These are phyloP conservation scores for Fusarium heterosporum DNA, from an alignment of 2,329 filamentous ascomycete species.

Conservation along the genomic window DNA sequence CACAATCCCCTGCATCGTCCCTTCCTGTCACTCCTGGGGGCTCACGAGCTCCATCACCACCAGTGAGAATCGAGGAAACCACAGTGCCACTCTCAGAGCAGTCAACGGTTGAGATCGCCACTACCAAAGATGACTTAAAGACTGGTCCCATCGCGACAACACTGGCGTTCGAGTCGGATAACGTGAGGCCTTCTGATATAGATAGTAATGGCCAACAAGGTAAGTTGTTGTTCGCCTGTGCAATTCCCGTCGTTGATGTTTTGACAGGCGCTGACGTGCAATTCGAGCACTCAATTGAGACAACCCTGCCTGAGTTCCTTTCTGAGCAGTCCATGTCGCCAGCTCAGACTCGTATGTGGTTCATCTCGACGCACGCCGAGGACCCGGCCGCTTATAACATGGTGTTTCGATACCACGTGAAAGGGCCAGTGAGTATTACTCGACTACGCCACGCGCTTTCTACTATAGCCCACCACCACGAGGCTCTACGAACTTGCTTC, in stretches of 20 bases:
- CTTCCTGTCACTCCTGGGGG: not conserved
- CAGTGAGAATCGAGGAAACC: not conserved
- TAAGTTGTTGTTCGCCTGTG: not conserved
- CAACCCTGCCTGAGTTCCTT: not conserved
- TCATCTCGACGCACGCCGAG: not conserved
- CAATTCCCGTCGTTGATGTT: not conserved
- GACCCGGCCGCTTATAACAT: not conserved
- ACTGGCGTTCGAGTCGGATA: not conserved
- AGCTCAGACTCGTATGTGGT: slow-evolving; percentile 1
- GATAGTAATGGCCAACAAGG: not conserved
- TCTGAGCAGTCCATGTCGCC: not conserved
- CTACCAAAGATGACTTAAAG: not conserved
- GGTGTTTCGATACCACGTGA: not conserved
- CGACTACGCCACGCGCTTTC: not conserved
- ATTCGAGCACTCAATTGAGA: not conserved
- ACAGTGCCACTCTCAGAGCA: not conserved
- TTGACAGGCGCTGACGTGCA: not conserved
- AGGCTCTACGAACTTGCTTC: not conserved
- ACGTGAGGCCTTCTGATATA: not conserved
- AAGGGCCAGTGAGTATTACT: not conserved
- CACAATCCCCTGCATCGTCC: not conserved
- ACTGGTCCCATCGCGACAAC: not conserved
- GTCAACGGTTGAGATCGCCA: not conserved
- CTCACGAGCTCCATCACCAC: not conserved
- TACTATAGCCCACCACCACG: not conserved